phyloP scores from a whole-genome alignment of 768 basidiomycete species.

The Boletus eberwhitei region DNA sequence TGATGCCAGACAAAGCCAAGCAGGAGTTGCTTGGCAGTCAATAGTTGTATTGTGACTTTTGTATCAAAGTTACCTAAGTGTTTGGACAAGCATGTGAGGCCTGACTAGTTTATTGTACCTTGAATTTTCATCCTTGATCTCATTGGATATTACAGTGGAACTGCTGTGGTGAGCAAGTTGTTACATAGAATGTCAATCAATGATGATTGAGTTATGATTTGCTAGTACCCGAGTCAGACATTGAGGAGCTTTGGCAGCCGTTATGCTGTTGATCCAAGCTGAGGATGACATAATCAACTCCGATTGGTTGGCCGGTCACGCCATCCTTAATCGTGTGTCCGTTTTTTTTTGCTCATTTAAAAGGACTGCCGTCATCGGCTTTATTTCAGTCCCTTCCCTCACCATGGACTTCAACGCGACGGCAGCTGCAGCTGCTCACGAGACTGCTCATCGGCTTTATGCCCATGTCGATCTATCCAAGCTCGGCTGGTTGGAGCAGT shows the following conservation, averaged over 20 bases:
- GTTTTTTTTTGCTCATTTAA: slow-evolving; percentile 4
- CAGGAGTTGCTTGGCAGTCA: too few relatives aligned
- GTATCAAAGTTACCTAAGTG: not conserved
- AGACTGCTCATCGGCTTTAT: slow-evolving; percentile 46
- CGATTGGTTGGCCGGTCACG: slow-evolving; percentile 30
- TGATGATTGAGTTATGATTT: too few relatives aligned
- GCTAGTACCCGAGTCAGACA: too few relatives aligned
- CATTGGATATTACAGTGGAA: too few relatives aligned
- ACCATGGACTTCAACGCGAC: slow-evolving; percentile 44
- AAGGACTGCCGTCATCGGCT: not conserved
- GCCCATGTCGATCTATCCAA: slow-evolving; percentile 55
- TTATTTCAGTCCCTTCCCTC: not conserved
- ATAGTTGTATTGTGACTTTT: not conserved
- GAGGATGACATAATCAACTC: slow-evolving; percentile 15
- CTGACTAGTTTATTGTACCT: too few relatives aligned
- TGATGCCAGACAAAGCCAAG: not conserved
- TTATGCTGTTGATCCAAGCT: too few relatives aligned
- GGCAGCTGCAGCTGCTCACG: slow-evolving; percentile 27
- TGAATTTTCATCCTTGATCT: too few relatives aligned
- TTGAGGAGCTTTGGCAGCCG: too few relatives aligned
- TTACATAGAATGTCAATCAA: too few relatives aligned
- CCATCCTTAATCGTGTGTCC: slow-evolving; percentile 17
- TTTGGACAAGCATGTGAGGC: not conserved
- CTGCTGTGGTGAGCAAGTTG: too few relatives aligned
- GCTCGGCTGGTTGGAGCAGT: slow-evolving; percentile 68